phyloP scores from a whole-genome alignment of 805 yeast genomes.

The Trichomonascus vanleenenianus region DNA sequence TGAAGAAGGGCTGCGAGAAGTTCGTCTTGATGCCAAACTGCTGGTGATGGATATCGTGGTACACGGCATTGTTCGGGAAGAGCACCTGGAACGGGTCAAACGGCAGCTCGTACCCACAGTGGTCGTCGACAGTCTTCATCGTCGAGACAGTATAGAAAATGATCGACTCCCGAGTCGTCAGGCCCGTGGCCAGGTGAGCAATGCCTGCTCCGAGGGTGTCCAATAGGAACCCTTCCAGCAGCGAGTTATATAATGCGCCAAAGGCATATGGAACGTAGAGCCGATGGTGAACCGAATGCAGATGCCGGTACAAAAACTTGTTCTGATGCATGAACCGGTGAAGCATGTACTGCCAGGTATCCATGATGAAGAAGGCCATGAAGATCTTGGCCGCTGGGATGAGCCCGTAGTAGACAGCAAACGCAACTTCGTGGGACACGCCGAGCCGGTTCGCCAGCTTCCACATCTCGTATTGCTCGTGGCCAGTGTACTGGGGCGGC shows the following conservation, averaged over 20 bases:
- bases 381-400: slow-evolving; percentile 49
- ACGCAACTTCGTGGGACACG: slow-evolving; percentile 31
- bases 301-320: slow-evolving; percentile 63
- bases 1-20: slow-evolving; percentile 93
- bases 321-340: slow-evolving; percentile 86
- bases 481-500: slow-evolving; percentile 37
- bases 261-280: slow-evolving; percentile 93
- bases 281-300: slow-evolving; percentile 92
- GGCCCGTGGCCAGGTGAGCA: slow-evolving; percentile 53
- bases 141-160: slow-evolving; percentile 80
- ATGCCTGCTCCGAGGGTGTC: slow-evolving; percentile 92
- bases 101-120: slow-evolving; percentile 95
- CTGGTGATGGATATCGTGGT: slow-evolving; percentile 97
- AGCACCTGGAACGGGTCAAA: slow-evolving; percentile 81
- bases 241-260: slow-evolving; percentile 93
- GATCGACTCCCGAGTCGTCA: slow-evolving; percentile 71
- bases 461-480: slow-evolving; percentile 43
- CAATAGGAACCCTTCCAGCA: slow-evolving; percentile 85
- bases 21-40: slow-evolving; percentile 89
- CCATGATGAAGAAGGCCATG: slow-evolving; percentile 67
- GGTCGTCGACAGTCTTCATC: slow-evolving; percentile 95
- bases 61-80: slow-evolving; percentile 92
- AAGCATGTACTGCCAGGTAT: slow-evolving; percentile 91
- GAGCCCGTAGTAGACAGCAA: slow-evolving; percentile 53
- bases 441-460: slow-evolving; percentile 32